A percentile compares a stretch with the other conserved stretches of the same genome.
These are phyloP conservation scores for Alisma plantagoaquatica DNA, from an alignment of 106 monocot genomes.

Conservation along the genomic window DNA sequence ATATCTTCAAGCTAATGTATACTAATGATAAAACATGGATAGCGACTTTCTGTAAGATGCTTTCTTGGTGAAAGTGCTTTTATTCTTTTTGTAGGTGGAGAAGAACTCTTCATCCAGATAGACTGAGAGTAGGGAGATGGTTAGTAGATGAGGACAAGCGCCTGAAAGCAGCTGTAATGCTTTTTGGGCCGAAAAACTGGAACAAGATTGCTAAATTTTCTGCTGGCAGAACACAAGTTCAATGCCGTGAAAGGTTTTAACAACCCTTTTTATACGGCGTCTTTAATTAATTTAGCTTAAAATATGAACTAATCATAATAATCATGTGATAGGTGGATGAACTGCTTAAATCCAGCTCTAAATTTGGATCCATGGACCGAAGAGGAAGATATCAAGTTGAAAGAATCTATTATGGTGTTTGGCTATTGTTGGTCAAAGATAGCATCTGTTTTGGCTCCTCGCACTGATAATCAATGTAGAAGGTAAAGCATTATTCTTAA, in stretches of 20 bases:
- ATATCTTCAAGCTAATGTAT: too few relatives aligned
- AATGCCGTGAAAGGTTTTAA: constrained; percentile 95
- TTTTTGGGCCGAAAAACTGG: constrained; percentile 92
- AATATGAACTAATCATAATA: too few relatives aligned
- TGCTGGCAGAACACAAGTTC: constrained; percentile 76
- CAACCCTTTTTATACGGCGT: too few relatives aligned
- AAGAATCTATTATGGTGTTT: constrained; percentile 44
- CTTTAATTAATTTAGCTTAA: too few relatives aligned
- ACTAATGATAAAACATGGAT: too few relatives aligned
- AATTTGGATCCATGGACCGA: constrained; percentile 61
- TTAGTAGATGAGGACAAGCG: constrained; percentile 88
- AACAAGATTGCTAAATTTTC: constrained; percentile 64
- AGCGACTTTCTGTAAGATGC: too few relatives aligned
- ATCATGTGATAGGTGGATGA: constrained; percentile 63
- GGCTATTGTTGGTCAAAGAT: constrained; percentile 83
- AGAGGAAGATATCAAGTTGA: constrained; percentile 83
- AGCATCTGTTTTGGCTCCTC: constrained; percentile 53
- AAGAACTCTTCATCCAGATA: constrained; percentile 59
- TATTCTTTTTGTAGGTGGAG: constrained; percentile 54
- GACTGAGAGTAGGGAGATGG: constrained; percentile 80
- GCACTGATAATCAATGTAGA: constrained; percentile 86
- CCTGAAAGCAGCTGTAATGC: constrained; percentile 79
- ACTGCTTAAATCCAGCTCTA: constrained; percentile 84
- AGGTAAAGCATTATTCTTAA: constrained; percentile 33
- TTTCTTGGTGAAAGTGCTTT: too few relatives aligned